Base-by-base conservation (phyloP, 805 yeast species). In the Saccharomycopsis babjevae region DNA sequence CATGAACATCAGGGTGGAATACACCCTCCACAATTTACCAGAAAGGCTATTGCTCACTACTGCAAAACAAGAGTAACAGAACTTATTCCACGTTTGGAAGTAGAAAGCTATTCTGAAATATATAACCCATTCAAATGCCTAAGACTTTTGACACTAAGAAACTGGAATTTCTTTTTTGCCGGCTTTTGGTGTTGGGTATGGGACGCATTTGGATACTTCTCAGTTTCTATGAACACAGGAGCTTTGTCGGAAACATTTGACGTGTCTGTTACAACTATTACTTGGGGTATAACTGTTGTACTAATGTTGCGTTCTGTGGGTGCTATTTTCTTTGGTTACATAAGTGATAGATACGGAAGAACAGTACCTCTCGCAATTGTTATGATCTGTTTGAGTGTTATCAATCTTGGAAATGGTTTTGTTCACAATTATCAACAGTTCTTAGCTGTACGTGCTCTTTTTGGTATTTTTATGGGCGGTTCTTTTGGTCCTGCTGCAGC, bases 231-330 rank as follows among this genome's bases (percentile, higher is more conserved):
- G 56, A 79, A 83, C 59, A 84, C 80, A 1, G 60, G 78, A 1
- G 70, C 74, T 1, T 76, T 86, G 57, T 85, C 89, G 39, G 66
- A 69, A 50, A 68, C 79, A 1, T 77, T 86, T 57, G 74, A 73
- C 50, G 73, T 71, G 7, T 58, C 76, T 0, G 76, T 81, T 30
- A 74, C 76, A 22, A 79, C 79, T 56, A 77, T 86, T 66, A 82
- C 89, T 13, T 85, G 89, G 88, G 91, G 89, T 57, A 81, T 84
- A 66, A 84, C 89, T 0, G 73, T 84, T 62, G 88, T 84, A 55
- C 76, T 84, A 40, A 84, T 84, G 89, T 74, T 84, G 64, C 77
- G 89, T 72, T 80, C 87, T 3, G 81, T 84, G 25, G 89, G 89
- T 62, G 86, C 87, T 8, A 66, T 82, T 50, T 67, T 79, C 16